Evolutionary conservation across 2,329 filamentous ascomycete species (phyloP).

Genomic region (Diaporthe amygdali): DNA sequence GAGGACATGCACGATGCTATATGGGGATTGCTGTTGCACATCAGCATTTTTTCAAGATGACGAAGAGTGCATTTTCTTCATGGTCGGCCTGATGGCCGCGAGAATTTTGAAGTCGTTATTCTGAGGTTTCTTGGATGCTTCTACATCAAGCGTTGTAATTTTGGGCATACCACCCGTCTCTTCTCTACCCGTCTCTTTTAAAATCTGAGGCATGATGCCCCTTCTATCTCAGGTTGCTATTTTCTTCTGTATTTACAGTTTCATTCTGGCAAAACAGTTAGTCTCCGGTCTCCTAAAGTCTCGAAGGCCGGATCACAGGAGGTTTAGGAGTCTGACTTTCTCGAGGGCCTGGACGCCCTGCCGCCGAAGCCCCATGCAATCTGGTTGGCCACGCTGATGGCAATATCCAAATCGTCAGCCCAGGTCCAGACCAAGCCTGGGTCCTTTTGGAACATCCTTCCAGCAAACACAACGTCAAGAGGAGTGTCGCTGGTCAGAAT

Average conservation of each 20-base stretch:
- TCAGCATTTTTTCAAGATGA: too few relatives aligned
- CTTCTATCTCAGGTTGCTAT: neutral
- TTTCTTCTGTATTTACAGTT: neutral
- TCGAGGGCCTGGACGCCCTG: constrained; percentile 13
- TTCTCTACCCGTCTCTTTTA: neutral
- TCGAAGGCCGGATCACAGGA: neutral
- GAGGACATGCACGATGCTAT: too few relatives aligned
- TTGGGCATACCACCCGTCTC: too few relatives aligned
- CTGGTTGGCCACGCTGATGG: constrained; percentile 55
- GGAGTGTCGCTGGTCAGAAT: constrained; percentile 47
- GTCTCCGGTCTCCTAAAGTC: neutral
- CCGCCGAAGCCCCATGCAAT: constrained; percentile 62
- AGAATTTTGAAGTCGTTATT: too few relatives aligned
- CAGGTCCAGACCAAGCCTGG: constrained; percentile 60
- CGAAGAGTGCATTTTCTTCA: too few relatives aligned
- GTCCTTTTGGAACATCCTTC: constrained; percentile 63
- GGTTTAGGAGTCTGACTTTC: constrained; percentile 5
- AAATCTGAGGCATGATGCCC: neutral
- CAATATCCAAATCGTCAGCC: constrained; percentile 57
- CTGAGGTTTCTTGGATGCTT: too few relatives aligned
- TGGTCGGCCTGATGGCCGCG: too few relatives aligned
- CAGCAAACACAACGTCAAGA: constrained; percentile 55
- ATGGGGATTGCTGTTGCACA: too few relatives aligned
- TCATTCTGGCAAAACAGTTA: neutral
- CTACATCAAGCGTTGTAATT: too few relatives aligned